Percentiles rank a stretch among this genome's conserved stretches.
phyloP scores from a whole-genome alignment of 345 rosid genomes.

The Linum lewisii region DNA sequence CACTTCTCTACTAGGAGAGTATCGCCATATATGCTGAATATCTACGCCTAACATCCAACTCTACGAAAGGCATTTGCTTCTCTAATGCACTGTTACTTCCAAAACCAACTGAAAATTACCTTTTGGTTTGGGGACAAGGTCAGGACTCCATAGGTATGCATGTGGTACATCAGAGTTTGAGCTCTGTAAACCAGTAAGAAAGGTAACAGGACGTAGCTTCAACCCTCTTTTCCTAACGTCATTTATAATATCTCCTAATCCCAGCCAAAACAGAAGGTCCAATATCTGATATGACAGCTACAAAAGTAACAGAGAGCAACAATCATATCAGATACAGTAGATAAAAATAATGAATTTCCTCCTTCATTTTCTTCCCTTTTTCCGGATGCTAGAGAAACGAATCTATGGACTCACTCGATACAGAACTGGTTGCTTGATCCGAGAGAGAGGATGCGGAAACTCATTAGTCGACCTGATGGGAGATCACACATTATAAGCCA shows the following conservation, averaged over 20 bases:
- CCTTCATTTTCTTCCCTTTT: neutral
- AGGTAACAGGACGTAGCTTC: conserved; percentile 91
- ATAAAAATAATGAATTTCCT: no score
- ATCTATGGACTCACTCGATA: conserved; percentile 61
- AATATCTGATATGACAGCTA: conserved; percentile 97
- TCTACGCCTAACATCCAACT: neutral
- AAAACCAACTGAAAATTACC: conserved; percentile 28
- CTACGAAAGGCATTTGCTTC: no score
- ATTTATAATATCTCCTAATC: conserved; percentile 93
- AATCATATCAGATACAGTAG: conserved; percentile 2
- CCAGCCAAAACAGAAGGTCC: conserved; percentile 96
- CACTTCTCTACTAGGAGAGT: conserved; percentile 7
- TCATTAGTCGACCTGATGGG: conserved; percentile 80
- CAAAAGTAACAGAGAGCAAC: conserved; percentile 3
- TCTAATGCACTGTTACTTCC: neutral
- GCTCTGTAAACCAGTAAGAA: conserved; percentile 93
- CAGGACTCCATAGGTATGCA: conserved; percentile 99
- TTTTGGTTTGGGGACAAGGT: conserved; percentile 98
- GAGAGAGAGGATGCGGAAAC: conserved; percentile 99
- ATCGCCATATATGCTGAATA: neutral
- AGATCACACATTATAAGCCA: conserved; percentile 11
- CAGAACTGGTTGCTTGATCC: conserved; percentile 92
- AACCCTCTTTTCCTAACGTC: conserved; percentile 81
- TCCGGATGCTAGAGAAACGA: neutral
- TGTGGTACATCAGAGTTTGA: conserved; percentile 74